Evolutionary conservation across 2,329 filamentous ascomycete genomes (phyloP).

Genomic region (Fusarium avenaceum): DNA sequence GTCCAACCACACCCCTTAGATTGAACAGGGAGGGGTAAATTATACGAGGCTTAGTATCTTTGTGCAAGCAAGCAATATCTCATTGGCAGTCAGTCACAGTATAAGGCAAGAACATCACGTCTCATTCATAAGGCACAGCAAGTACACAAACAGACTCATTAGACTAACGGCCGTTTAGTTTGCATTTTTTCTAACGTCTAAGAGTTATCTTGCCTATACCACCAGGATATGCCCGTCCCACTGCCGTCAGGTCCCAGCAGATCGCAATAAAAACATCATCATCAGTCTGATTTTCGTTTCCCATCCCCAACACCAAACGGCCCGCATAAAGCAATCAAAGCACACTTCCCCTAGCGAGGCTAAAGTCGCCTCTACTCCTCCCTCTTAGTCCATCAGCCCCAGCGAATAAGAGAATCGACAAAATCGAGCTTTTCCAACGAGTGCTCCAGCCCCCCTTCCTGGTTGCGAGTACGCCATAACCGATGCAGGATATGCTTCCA

Average conservation of each 20-base stretch:
- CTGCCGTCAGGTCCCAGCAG: slow-evolving; percentile 23
- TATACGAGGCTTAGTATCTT: neutral
- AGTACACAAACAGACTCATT: neutral
- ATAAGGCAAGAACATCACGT: neutral
- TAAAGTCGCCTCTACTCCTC: neutral
- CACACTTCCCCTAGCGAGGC: slow-evolving; percentile 7
- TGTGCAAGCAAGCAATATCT: no score
- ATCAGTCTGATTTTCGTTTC: slow-evolving; percentile 44
- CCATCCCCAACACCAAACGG: slow-evolving; percentile 12
- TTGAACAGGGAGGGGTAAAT: neutral
- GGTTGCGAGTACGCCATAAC: slow-evolving; percentile 45
- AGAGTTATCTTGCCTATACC: slow-evolving; percentile 36
- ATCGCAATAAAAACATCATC: slow-evolving; percentile 31
- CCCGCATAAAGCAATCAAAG: slow-evolving; percentile 4
- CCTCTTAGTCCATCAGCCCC: slow-evolving; percentile 10
- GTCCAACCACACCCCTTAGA: neutral
- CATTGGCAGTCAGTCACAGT: no score
- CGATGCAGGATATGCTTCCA: slow-evolving; percentile 51
- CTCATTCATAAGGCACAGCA: neutral
- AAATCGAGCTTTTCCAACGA: slow-evolving; percentile 41
- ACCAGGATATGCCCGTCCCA: slow-evolving; percentile 24
- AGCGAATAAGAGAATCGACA: slow-evolving; percentile 18
- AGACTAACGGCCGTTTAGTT: slow-evolving; percentile 36
- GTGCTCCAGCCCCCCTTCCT: slow-evolving; percentile 32
- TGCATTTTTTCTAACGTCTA: slow-evolving; percentile 52